A percentile compares a stretch with the other conserved stretches of the same genome.
Conservation (phyloP, 208 protist species). For the Crithidia bombi region DNA sequence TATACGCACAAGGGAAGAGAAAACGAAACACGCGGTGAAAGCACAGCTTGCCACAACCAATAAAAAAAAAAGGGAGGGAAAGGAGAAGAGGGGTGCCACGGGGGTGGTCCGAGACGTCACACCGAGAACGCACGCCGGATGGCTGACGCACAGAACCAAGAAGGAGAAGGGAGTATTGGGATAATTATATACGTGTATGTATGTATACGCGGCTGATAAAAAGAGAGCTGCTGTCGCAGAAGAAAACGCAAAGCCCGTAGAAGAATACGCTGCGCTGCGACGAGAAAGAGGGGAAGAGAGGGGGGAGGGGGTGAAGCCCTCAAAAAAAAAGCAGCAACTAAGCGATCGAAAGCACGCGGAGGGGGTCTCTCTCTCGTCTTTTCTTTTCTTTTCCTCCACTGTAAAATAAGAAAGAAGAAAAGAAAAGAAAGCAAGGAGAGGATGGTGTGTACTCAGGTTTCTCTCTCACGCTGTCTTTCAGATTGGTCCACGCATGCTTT, state of each 20-base stretch:
- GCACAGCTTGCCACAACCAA: background rate
- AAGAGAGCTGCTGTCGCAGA: too few species aligned
- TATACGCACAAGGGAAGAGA: background rate
- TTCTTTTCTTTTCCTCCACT: constrained; percentile 7
- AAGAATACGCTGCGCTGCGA: too few species aligned
- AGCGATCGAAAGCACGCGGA: background rate
- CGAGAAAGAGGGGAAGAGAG: too few species aligned
- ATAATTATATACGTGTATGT: background rate
- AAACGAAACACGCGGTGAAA: background rate
- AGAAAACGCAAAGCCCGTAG: constrained; percentile 1
- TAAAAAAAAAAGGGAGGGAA: constrained; percentile 7
- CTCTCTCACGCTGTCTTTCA: too few species aligned
- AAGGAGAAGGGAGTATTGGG: too few species aligned
- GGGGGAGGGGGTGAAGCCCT: too few species aligned
- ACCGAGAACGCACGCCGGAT: too few species aligned
- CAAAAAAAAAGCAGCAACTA: constrained; percentile 23
- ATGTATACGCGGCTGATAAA: constrained; percentile 9
- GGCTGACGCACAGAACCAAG: too few species aligned
- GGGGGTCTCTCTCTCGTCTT: background rate
- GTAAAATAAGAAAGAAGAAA: constrained; percentile 16
- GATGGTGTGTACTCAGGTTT: too few species aligned
- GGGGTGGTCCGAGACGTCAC: too few species aligned
- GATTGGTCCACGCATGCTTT: background rate
- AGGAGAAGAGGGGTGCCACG: background rate
- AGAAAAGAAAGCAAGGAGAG: constrained; percentile 19